A percentile compares a stretch with the other conserved stretches of the same genome.
phyloP scores from a whole-genome alignment of 352 stramenopile species.

The Globisporangium parvum region DNA sequence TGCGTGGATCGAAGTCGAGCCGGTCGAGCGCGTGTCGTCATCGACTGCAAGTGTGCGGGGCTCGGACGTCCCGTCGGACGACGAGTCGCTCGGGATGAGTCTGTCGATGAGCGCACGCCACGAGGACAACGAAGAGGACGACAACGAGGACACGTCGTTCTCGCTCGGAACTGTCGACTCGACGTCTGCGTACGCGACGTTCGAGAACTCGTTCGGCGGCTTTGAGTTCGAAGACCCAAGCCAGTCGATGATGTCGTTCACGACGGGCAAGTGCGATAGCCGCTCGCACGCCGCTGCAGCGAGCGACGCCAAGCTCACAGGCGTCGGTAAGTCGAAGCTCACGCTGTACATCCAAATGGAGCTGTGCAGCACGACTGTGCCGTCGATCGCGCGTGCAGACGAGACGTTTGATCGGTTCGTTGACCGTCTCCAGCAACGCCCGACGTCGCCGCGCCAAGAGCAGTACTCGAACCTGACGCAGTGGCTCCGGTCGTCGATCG shows the following conservation, averaged over 20 bases:
- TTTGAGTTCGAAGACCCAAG: slow-evolving; percentile 58
- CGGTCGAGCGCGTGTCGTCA: slow-evolving; percentile 17
- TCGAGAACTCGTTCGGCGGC: slow-evolving; percentile 53
- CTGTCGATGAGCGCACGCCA: neutral
- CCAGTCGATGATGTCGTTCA: slow-evolving; percentile 23
- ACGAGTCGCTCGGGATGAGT: neutral
- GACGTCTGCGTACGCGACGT: slow-evolving; percentile 40
- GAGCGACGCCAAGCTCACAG: slow-evolving; percentile 6
- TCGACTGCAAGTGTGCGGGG: slow-evolving; percentile 31
- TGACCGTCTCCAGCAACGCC: slow-evolving; percentile 24
- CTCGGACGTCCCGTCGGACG: slow-evolving; percentile 20
- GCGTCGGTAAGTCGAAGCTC: slow-evolving; percentile 31
- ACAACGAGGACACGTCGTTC: slow-evolving; percentile 27
- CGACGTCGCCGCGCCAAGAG: slow-evolving; percentile 14
- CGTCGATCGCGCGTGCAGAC: slow-evolving; percentile 15
- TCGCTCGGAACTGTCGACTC: slow-evolving; percentile 24
- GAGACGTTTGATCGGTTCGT: slow-evolving; percentile 44
- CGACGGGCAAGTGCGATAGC: slow-evolving; percentile 11
- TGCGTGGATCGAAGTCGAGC: slow-evolving; percentile 65
- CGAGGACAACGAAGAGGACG: neutral
- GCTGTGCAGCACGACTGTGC: slow-evolving; percentile 30
- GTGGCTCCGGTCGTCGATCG: slow-evolving; percentile 64
- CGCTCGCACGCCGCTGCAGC: slow-evolving; percentile 3
- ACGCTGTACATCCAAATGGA: slow-evolving; percentile 82
- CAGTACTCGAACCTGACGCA: slow-evolving; percentile 53